Conservation (phyloP, 495 filamentous ascomycete species). For the Aspergillus incahuasiensis region DNA sequence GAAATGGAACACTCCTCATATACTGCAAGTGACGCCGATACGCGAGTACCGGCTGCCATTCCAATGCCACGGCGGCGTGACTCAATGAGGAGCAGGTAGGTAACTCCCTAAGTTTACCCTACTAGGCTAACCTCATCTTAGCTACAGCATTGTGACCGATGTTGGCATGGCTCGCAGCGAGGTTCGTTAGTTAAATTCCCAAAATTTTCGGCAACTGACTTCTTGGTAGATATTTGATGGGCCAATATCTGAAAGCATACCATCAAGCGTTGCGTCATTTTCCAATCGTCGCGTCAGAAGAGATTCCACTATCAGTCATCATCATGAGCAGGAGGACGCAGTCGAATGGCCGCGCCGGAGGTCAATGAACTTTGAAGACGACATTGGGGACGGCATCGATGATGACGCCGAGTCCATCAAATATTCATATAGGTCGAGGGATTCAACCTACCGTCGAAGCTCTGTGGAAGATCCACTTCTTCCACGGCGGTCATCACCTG, state of each 20-base stretch:
- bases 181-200: slow-evolving; percentile 46
- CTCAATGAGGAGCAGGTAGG: slow-evolving; percentile 71
- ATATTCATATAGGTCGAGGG: slow-evolving; percentile 39
- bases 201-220: background rate
- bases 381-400: slow-evolving; percentile 47
- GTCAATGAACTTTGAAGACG: slow-evolving; percentile 47
- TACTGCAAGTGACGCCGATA: slow-evolving; percentile 20
- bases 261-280: slow-evolving; percentile 84
- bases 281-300: slow-evolving; percentile 69
- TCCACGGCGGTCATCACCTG: slow-evolving; percentile 51
- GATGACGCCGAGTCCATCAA: slow-evolving; percentile 31
- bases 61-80: slow-evolving; percentile 47
- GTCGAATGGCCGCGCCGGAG: slow-evolving; percentile 50
- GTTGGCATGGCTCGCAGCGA: slow-evolving; percentile 99
- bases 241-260: slow-evolving; percentile 90
- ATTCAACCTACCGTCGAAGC: slow-evolving; percentile 54
- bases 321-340: slow-evolving; percentile 56
- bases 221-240: slow-evolving; percentile 75
- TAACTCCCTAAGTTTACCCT: slow-evolving; percentile 1
- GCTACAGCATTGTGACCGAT: slow-evolving; percentile 79
- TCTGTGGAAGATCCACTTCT: slow-evolving; percentile 74
- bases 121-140: slow-evolving; percentile 26
- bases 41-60: slow-evolving; percentile 23
- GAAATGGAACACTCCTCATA: slow-evolving; percentile 23
- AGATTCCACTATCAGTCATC: slow-evolving; percentile 83